Evolutionary conservation across 495 filamentous ascomycete species (phyloP).

Genomic region (Niebla homalea): DNA sequence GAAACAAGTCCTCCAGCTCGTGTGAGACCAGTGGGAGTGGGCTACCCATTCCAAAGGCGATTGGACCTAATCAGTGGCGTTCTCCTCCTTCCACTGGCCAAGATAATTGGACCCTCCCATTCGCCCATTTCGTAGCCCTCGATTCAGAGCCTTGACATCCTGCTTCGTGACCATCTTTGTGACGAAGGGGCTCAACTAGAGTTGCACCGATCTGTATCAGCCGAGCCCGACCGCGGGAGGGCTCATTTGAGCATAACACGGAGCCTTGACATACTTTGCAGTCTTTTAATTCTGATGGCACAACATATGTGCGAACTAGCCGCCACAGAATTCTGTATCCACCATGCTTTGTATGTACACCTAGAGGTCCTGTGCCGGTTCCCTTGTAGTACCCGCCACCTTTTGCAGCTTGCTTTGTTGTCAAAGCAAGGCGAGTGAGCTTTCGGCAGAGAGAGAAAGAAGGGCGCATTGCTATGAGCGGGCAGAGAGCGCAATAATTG

Average conservation of each 20-base stretch:
- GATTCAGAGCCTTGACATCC: constrained; percentile 34
- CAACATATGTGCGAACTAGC: constrained; percentile 84
- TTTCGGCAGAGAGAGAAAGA: constrained; percentile 53
- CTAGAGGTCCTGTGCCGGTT: constrained; percentile 74
- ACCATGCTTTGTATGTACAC: constrained; percentile 72
- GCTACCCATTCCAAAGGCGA: too few relatives aligned
- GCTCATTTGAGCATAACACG: background rate
- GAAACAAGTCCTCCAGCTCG: too few relatives aligned
- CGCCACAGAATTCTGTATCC: constrained; percentile 68
- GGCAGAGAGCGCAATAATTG: background rate
- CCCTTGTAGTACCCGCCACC: constrained; percentile 85
- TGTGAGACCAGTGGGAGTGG: too few relatives aligned
- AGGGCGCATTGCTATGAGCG: constrained; percentile 32
- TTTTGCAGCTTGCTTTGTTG: constrained; percentile 82
- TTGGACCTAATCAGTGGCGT: constrained; percentile 39
- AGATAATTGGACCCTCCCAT: constrained; percentile 48
- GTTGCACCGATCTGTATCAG: background rate
- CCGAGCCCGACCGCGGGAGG: too few relatives aligned
- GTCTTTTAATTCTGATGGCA: constrained; percentile 48
- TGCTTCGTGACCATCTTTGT: constrained; percentile 40
- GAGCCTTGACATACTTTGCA: constrained; percentile 50
- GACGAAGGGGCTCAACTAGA: constrained; percentile 78
- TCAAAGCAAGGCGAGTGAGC: constrained; percentile 58
- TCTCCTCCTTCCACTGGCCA: constrained; percentile 54
- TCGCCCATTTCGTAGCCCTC: constrained; percentile 33